Percentiles rank a stretch among this genome's conserved stretches.
phyloP scores from a whole-genome alignment of 2,329 filamentous ascomycete genomes.

The Diaporthe ampelina region DNA sequence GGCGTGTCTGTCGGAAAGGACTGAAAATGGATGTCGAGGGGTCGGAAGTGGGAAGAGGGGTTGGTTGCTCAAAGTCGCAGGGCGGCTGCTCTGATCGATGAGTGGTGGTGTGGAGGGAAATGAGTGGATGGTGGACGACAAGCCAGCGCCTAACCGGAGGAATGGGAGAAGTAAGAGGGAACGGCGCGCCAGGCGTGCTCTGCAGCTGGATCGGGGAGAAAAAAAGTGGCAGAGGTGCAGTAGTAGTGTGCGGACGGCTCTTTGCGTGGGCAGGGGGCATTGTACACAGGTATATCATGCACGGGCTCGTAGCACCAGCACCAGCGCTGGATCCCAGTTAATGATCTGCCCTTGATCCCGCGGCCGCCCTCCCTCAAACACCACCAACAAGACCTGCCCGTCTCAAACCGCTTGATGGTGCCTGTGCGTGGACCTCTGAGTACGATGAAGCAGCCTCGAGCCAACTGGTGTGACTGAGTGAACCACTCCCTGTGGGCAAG shows the following conservation, averaged over 20 bases:
- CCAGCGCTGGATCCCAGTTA: slow-evolving; percentile 18
- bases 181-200: slow-evolving; percentile 36
- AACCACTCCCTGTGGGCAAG: slow-evolving; percentile 30
- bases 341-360: slow-evolving; percentile 37
- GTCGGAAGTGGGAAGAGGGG: slow-evolving; percentile 15
- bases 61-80: slow-evolving; percentile 26
- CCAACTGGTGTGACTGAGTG: slow-evolving; percentile 33
- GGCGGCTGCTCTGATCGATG: slow-evolving; percentile 32
- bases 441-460: slow-evolving; percentile 25
- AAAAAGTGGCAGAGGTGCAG: slow-evolving; percentile 32
- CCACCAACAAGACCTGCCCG: slow-evolving; percentile 28
- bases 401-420: slow-evolving; percentile 37
- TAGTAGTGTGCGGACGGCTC: slow-evolving; percentile 29
- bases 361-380: slow-evolving; percentile 38
- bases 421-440: slow-evolving; percentile 30
- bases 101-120: slow-evolving; percentile 39
- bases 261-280: slow-evolving; percentile 21
- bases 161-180: slow-evolving; percentile 40
- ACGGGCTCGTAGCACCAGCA: slow-evolving; percentile 15
- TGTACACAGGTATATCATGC: slow-evolving; percentile 31
- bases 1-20: slow-evolving; percentile 37
- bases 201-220: slow-evolving; percentile 25
- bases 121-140: slow-evolving; percentile 48
- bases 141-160: slow-evolving; percentile 47
- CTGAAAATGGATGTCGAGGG: slow-evolving; percentile 27